A percentile compares a stretch with the other conserved stretches of the same genome.
Conservation (phyloP, 108 stramenopile species). For the Cyclotella atomus region DNA sequence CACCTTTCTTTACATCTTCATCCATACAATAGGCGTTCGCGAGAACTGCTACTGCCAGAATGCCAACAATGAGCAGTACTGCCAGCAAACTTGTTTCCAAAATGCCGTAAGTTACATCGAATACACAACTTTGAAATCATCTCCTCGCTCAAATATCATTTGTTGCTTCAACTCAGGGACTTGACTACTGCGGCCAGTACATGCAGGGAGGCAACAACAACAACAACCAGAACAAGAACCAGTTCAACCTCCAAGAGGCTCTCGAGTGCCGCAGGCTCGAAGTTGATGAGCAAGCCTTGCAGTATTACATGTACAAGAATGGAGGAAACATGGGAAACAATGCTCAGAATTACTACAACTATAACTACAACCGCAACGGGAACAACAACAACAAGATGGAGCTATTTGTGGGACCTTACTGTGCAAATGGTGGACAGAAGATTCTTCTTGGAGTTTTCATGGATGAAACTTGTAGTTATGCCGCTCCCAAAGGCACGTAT, state of each 20-base stretch:
- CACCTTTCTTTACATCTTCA: background rate
- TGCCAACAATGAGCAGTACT: constrained; percentile 29
- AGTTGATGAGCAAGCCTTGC: constrained; percentile 36
- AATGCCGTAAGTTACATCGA: constrained; percentile 23
- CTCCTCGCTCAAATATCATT: too few species aligned
- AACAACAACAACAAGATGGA: constrained; percentile 46
- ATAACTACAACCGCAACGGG: constrained; percentile 20
- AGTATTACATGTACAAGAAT: constrained; percentile 37
- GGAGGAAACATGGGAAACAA: constrained; percentile 23
- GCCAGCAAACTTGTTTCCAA: constrained; percentile 14
- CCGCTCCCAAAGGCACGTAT: constrained; percentile 58
- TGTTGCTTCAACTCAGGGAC: too few species aligned
- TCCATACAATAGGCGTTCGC: constrained; percentile 5
- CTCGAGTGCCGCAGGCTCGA: constrained; percentile 42
- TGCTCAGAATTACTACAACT: constrained; percentile 11
- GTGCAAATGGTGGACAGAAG: constrained; percentile 63
- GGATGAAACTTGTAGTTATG: constrained; percentile 70
- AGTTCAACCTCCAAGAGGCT: constrained; percentile 39
- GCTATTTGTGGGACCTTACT: constrained; percentile 61
- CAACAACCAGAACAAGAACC: constrained; percentile 20
- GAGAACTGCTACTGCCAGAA: constrained; percentile 48
- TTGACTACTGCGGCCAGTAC: constrained; percentile 35
- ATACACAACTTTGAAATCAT: too few species aligned
- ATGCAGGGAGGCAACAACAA: constrained; percentile 17
- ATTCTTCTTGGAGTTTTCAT: constrained; percentile 81